phyloP scores from a whole-genome alignment of 1,284 basidiomycete species.

The Cryptococcus sp. region DNA sequence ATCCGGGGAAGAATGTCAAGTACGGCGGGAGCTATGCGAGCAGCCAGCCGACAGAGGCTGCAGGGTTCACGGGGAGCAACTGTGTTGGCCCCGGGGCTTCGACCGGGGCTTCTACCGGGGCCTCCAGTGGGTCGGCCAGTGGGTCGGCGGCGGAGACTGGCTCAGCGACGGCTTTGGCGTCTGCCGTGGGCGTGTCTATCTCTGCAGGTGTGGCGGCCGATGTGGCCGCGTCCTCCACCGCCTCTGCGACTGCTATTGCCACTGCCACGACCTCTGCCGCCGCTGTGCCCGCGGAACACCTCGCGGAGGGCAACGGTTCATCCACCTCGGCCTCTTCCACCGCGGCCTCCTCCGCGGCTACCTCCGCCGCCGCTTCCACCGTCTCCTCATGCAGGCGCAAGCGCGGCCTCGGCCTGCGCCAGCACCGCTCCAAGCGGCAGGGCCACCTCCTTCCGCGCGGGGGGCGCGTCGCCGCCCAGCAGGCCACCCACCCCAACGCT shows the following conservation, averaged over 20 bases:
- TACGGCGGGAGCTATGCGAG: constrained; percentile 34
- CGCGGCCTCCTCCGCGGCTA: not conserved
- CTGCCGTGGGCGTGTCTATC: not conserved
- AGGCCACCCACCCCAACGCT: constrained; percentile 1
- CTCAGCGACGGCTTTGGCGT: constrained; percentile 1
- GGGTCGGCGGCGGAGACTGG: constrained; percentile 1
- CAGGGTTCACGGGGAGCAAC: constrained; percentile 21
- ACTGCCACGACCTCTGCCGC: not conserved
- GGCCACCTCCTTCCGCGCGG: constrained; percentile 1
- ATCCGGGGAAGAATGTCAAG: constrained; percentile 34
- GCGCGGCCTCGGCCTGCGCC: not conserved
- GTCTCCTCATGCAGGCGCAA: constrained; percentile 2
- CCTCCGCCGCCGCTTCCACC: not conserved
- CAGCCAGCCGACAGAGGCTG: constrained; percentile 15
- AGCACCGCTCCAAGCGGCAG: not conserved
- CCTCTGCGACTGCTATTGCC: not conserved
- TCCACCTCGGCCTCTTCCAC: not conserved
- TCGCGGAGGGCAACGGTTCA: not conserved
- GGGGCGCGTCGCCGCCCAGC: not conserved
- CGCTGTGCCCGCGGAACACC: not conserved
- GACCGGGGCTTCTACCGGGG: not conserved
- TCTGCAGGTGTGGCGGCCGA: not conserved
- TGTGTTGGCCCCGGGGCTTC: constrained; percentile 23
- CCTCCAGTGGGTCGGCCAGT: not conserved
- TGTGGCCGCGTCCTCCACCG: not conserved